These are phyloP conservation scores for Phytophthora cactorum DNA, from an alignment of 352 stramenopile genomes.

Conservation along the genomic window DNA sequence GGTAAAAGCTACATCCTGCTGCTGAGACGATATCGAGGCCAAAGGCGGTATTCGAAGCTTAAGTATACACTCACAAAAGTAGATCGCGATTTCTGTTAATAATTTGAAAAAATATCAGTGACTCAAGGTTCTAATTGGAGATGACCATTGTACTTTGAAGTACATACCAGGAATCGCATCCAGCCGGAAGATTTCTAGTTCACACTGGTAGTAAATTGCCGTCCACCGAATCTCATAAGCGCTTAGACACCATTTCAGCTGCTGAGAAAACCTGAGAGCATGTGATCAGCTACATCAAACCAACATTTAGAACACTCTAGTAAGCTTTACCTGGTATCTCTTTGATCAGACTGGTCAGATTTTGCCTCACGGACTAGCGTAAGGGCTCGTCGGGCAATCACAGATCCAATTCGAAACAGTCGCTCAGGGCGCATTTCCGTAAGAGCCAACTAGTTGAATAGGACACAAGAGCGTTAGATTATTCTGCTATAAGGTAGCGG, in stretches of 20 bases:
- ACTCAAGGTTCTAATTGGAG: no score
- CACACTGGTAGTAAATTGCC: constrained; percentile 49
- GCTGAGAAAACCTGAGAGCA: constrained; percentile 39
- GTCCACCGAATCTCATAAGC: constrained; percentile 56
- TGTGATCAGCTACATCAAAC: background rate
- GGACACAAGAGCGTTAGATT: background rate
- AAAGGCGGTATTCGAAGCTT: constrained; percentile 34
- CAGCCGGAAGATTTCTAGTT: constrained; percentile 54
- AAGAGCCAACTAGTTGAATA: constrained; percentile 41
- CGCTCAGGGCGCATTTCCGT: constrained; percentile 47
- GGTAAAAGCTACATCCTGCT: constrained; percentile 35
- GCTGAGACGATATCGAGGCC: constrained; percentile 20
- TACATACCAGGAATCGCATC: constrained; percentile 54
- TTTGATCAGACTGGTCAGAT: constrained; percentile 7
- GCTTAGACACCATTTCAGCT: constrained; percentile 47
- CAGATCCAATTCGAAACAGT: constrained; percentile 41
- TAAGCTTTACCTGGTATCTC: constrained; percentile 25
- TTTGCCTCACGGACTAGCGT: constrained; percentile 26
- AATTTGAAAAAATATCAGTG: background rate
- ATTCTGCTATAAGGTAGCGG: background rate
- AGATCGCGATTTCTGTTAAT: constrained; percentile 41
- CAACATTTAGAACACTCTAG: background rate
- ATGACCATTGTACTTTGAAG: no score
- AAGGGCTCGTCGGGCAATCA: constrained; percentile 46
- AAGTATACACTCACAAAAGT: constrained; percentile 37